Percentiles rank a stretch among this genome's conserved stretches.
These are phyloP conservation scores for Cyberlindnera euphorbiae DNA, from an alignment of 805 yeast genomes.

Conservation along the genomic window DNA sequence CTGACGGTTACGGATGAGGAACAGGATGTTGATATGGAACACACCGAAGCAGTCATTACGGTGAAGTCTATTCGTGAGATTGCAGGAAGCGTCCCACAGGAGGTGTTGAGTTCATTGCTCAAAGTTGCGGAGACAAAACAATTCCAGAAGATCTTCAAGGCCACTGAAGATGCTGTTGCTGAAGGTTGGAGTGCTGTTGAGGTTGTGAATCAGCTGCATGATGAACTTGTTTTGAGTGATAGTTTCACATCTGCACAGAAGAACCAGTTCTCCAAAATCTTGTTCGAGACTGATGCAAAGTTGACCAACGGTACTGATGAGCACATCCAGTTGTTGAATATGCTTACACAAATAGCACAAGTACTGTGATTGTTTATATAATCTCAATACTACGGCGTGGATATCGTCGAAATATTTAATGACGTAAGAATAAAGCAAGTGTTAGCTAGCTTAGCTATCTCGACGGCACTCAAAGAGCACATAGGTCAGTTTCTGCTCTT, in stretches of 20 bases:
- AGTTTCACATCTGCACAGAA: slow-evolving; percentile 48
- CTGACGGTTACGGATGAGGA: slow-evolving; percentile 28
- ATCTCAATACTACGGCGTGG: background rate
- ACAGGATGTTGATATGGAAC: slow-evolving; percentile 32
- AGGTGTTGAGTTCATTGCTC: slow-evolving; percentile 39
- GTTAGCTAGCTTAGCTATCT: too few relatives aligned
- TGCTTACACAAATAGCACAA: slow-evolving; percentile 49
- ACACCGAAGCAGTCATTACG: slow-evolving; percentile 32
- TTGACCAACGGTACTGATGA: slow-evolving; percentile 87
- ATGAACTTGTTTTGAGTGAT: slow-evolving; percentile 54
- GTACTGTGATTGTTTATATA: slow-evolving; percentile 7
- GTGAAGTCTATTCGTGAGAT: slow-evolving; percentile 54
- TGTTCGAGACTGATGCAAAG: slow-evolving; percentile 72
- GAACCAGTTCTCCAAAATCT: slow-evolving; percentile 53
- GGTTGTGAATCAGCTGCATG: slow-evolving; percentile 67
- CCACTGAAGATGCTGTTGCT: slow-evolving; percentile 47
- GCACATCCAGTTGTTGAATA: slow-evolving; percentile 71
- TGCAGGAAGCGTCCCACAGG: slow-evolving; percentile 67
- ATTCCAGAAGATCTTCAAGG: slow-evolving; percentile 31
- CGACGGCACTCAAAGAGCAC: too few relatives aligned
- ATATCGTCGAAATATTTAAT: background rate
- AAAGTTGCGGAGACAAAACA: slow-evolving; percentile 31
- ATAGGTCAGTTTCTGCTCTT: background rate
- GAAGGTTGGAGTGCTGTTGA: slow-evolving; percentile 82
- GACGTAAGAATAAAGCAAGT: too few relatives aligned